Percentiles rank a stretch among this genome's conserved stretches.
Conservation (phyloP, 768 basidiomycete genomes). For the Boletus pseudo-olivaceus region DNA sequence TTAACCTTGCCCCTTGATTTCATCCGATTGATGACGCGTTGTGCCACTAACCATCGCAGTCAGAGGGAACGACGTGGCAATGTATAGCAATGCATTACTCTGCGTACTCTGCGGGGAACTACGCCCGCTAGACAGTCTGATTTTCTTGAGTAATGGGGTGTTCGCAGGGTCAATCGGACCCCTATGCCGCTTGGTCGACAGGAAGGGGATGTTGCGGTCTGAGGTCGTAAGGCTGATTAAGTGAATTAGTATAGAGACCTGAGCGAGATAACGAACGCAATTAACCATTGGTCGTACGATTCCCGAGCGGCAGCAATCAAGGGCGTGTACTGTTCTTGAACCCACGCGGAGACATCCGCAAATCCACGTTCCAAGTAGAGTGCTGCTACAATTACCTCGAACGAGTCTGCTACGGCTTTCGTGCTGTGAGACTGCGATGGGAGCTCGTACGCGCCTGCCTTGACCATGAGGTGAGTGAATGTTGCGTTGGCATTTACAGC, state of each 20-base stretch:
- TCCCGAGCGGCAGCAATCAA: constrained; percentile 33
- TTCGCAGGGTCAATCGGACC: constrained; percentile 1
- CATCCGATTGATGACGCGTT: constrained; percentile 24
- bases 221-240: constrained; percentile 12
- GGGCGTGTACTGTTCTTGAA: constrained; percentile 36
- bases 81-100: constrained; percentile 14
- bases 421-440: constrained; percentile 18
- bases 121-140: constrained; percentile 14
- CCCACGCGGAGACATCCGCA: constrained; percentile 37
- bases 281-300: constrained; percentile 27
- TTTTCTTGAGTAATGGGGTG: constrained; percentile 19
- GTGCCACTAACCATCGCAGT: constrained; percentile 22
- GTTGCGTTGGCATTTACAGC: constrained; percentile 35
- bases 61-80: background rate
- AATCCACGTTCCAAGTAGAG: constrained; percentile 40
- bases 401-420: constrained; percentile 45
- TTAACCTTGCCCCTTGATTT: constrained; percentile 28
- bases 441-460: constrained; percentile 28
- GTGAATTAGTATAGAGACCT: constrained; percentile 3
- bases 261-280: background rate
- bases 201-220: background rate
- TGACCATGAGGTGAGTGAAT: constrained; percentile 37
- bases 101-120: constrained; percentile 14
- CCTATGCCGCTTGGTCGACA: constrained; percentile 15
- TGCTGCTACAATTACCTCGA: constrained; percentile 45